phyloP scores from a whole-genome alignment of 768 basidiomycete genomes.

The Dioszegia hungarica region DNA sequence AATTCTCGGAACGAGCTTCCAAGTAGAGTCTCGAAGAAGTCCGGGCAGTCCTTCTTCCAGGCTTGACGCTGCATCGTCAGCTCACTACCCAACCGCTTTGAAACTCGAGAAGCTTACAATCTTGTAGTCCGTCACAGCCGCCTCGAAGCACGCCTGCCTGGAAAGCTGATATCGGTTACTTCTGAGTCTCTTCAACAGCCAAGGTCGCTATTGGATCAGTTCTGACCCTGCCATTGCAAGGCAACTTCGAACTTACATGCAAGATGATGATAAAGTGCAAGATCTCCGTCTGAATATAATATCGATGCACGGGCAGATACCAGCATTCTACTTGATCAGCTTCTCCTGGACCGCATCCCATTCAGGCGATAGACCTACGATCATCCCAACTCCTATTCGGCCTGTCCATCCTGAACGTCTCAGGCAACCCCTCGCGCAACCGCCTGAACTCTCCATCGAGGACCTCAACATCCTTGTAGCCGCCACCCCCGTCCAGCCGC shows the following conservation, averaged over 20 bases:
- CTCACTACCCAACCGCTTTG: neutral
- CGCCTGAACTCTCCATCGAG: conserved; percentile 78
- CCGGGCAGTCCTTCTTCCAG: conserved; percentile 43
- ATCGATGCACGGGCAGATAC: conserved; percentile 72
- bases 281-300: conserved; percentile 82
- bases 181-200: conserved; percentile 70
- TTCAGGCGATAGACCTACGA: conserved; percentile 52
- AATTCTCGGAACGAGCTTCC: conserved; percentile 46
- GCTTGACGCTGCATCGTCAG: conserved; percentile 32
- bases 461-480: conserved; percentile 73
- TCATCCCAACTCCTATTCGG: conserved; percentile 75
- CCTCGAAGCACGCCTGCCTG: conserved; percentile 81
- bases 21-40: conserved; percentile 43
- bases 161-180: conserved; percentile 78
- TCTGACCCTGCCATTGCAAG: neutral
- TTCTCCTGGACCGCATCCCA: neutral
- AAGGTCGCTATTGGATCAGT: conserved; percentile 63
- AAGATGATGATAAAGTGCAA: conserved; percentile 47
- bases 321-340: conserved; percentile 19
- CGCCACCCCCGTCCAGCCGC: conserved; percentile 68
- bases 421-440: conserved; percentile 71
- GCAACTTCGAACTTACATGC: conserved; percentile 35
- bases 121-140: conserved; percentile 78
- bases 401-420: conserved; percentile 56
- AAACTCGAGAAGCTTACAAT: conserved; percentile 49